Percentiles rank a stretch among this genome's conserved stretches.
Evolutionary conservation across 768 basidiomycete species (phyloP).

Genomic region (Wakefieldia striispora): DNA sequence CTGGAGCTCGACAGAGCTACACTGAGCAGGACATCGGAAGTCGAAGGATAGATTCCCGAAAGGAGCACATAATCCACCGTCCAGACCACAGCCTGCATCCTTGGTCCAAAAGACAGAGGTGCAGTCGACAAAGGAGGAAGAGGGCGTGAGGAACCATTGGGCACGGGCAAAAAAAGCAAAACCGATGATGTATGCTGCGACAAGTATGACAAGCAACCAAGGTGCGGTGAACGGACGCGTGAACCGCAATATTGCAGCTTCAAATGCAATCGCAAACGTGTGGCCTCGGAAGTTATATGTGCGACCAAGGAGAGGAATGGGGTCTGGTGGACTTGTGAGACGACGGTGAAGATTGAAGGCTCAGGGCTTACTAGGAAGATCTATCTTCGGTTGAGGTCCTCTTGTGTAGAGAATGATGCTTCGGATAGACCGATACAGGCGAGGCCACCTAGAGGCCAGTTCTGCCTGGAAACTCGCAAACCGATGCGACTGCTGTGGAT

Average conservation of each 20-base stretch:
- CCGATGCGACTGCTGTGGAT: not conserved
- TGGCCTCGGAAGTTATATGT: slow-evolving; percentile 38
- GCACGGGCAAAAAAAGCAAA: slow-evolving; percentile 71
- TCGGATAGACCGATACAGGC: slow-evolving; percentile 10
- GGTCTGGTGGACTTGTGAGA: slow-evolving; percentile 38
- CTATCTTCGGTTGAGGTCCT: slow-evolving; percentile 60
- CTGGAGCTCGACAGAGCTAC: slow-evolving; percentile 58
- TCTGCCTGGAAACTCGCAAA: slow-evolving; percentile 8
- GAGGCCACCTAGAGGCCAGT: slow-evolving; percentile 17
- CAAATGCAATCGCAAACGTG: slow-evolving; percentile 46
- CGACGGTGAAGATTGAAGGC: not conserved
- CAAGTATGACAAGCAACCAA: slow-evolving; percentile 56
- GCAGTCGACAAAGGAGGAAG: slow-evolving; percentile 62
- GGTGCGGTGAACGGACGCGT: slow-evolving; percentile 52
- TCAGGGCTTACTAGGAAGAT: slow-evolving; percentile 41
- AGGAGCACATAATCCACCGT: slow-evolving; percentile 64
- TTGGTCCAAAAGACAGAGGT: slow-evolving; percentile 69
- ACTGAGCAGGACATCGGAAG: slow-evolving; percentile 81
- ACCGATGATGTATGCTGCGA: slow-evolving; percentile 62
- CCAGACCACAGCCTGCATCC: slow-evolving; percentile 70
- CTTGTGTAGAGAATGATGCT: slow-evolving; percentile 39
- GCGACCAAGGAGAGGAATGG: slow-evolving; percentile 53
- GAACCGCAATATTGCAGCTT: slow-evolving; percentile 48
- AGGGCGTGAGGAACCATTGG: slow-evolving; percentile 68
- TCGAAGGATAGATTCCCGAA: slow-evolving; percentile 61